Conservation (phyloP, 2,329 filamentous ascomycete species). For the Fusarium duplospermum region DNA sequence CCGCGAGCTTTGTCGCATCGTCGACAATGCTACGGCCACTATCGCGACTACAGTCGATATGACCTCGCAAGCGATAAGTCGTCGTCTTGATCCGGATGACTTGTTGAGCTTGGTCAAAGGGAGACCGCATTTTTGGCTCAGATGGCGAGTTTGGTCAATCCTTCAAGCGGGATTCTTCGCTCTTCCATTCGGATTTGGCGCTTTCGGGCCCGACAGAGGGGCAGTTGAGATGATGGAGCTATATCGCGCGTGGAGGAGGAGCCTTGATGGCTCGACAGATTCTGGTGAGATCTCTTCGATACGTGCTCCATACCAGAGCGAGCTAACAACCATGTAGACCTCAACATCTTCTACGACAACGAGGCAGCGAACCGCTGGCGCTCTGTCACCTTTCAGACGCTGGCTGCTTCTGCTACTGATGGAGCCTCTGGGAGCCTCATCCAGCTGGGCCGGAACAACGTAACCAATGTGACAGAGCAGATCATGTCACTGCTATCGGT, state of each 20-base stretch:
- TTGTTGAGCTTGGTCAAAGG: neutral
- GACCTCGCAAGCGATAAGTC: neutral
- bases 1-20: neutral
- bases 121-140: neutral
- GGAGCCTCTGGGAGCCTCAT: neutral
- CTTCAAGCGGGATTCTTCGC: neutral
- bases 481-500: neutral
- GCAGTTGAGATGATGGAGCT: neutral
- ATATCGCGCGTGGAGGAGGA: neutral
- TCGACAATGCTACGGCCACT: neutral
- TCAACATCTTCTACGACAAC: neutral
- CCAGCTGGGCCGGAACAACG: neutral
- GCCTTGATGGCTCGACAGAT: neutral
- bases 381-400: neutral
- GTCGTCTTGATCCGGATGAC: neutral
- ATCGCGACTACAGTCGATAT: neutral
- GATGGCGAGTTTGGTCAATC: neutral
- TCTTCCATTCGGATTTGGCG: conserved; percentile 3
- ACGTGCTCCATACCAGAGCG: neutral
- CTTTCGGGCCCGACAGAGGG: neutral
- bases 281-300: neutral
- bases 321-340: neutral
- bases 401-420: neutral
- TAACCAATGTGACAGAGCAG: neutral
- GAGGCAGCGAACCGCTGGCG: neutral